Conservation (phyloP, 805 yeast genomes). For the Myxozyma mucilagina region DNA sequence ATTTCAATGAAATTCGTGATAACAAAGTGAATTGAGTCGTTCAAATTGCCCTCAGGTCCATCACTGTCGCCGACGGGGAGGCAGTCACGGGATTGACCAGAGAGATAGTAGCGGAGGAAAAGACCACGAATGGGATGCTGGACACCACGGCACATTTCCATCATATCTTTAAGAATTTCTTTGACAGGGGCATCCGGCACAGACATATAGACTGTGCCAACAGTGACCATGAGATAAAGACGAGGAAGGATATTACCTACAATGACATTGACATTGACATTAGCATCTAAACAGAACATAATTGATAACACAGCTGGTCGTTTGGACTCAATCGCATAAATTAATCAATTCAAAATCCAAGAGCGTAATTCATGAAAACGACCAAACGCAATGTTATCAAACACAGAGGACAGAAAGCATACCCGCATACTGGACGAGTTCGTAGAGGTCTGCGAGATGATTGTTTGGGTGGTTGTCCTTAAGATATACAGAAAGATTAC, state of each 20-base stretch:
- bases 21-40: constrained; percentile 75
- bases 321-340: not conserved
- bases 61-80: constrained; percentile 47
- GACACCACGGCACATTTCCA: constrained; percentile 96
- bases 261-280: not conserved
- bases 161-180: constrained; percentile 92
- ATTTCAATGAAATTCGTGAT: constrained; percentile 89
- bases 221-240: constrained; percentile 89
- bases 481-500: constrained; percentile 62
- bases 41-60: constrained; percentile 45
- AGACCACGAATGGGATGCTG: constrained; percentile 94
- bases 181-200: constrained; percentile 73
- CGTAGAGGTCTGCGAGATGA: constrained; percentile 86
- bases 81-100: constrained; percentile 75
- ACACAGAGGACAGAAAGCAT: constrained; percentile 2
- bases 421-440: constrained; percentile 87
- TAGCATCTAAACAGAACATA: not conserved
- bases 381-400: not conserved
- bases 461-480: constrained; percentile 65
- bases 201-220: constrained; percentile 86
- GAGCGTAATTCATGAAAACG: not conserved
- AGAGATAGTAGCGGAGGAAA: constrained; percentile 82
- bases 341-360: not conserved
- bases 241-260: constrained; percentile 82
- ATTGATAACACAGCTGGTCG: too few species aligned